phyloP scores from a whole-genome alignment of 2,329 filamentous ascomycete species.

The Ophiosphaerella narmari region DNA sequence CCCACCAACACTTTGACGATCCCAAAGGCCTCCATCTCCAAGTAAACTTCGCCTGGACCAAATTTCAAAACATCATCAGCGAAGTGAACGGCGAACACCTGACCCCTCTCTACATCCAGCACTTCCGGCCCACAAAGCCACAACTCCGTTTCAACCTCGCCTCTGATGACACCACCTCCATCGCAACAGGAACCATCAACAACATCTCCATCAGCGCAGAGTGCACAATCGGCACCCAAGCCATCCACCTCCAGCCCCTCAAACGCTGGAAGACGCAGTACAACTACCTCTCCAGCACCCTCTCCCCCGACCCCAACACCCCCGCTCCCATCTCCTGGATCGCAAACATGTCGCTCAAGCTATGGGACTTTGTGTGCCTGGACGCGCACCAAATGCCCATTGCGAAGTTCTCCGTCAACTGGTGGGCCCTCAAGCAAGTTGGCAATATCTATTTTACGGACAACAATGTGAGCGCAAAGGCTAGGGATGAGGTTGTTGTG shows the following conservation, averaged over 20 bases:
- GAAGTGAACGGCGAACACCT: constrained; percentile 12
- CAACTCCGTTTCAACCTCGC: constrained; percentile 19
- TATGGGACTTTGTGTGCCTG: constrained; percentile 26
- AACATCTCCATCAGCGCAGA: constrained; percentile 20
- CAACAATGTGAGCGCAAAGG: constrained; percentile 7
- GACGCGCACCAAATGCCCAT: constrained; percentile 20
- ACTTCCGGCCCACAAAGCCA: constrained; percentile 23
- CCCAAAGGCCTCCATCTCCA: constrained; percentile 14
- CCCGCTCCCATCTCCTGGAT: constrained; percentile 19
- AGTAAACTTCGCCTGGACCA: constrained; percentile 25
- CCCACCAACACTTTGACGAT: neutral
- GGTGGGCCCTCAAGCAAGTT: constrained; percentile 23
- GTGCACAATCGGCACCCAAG: constrained; percentile 16
- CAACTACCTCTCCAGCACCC: constrained; percentile 23
- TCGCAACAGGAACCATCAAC: constrained; percentile 21
- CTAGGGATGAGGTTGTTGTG: constrained; percentile 24
- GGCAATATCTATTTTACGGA: constrained; percentile 25
- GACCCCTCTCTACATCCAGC: constrained; percentile 21
- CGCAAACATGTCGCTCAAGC: constrained; percentile 16
- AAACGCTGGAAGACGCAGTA: constrained; percentile 25
- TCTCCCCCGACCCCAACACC: constrained; percentile 5
- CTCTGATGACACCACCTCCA: neutral
- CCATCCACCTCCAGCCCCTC: constrained; percentile 20
- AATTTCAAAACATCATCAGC: constrained; percentile 22
- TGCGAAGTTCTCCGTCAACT: constrained; percentile 22